Base-by-base conservation (phyloP, 2,329 filamentous ascomycete species). In the Aspergillus clavatus region DNA sequence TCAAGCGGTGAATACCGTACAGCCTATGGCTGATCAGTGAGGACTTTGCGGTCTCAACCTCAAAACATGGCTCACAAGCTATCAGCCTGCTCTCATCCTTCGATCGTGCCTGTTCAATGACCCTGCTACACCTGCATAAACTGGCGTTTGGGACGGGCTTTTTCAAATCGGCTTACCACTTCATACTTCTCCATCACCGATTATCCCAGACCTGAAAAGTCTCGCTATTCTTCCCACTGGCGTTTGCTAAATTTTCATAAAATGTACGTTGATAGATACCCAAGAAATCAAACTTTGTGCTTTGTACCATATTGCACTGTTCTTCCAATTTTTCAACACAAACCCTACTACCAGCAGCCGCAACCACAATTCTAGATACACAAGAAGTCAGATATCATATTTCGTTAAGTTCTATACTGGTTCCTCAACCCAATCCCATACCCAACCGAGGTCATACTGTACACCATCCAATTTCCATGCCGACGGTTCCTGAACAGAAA, bases 1-100 rank as follows among this genome's bases (percentile, higher is more conserved):
- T 72, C 24, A 71, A 72, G 51, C 62, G 67, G 48, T 70, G 35
- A 22, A 35, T 28, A 4, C 33, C n/a, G n/a, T n/a, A n/a, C n/a
- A n/a, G n/a, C n/a, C n/a, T n/a, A n/a, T n/a, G n/a, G n/a, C n/a
- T n/a, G n/a, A n/a, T n/a, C n/a, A n/a, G n/a, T n/a, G n/a, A n/a
- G n/a, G n/a, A n/a, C n/a, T n/a, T n/a, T n/a, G n/a, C n/a, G n/a
- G n/a, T n/a, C n/a, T n/a, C n/a, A n/a, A n/a, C n/a, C n/a, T n/a
- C n/a, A n/a, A n/a, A n/a, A n/a, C n/a, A n/a, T n/a, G n/a, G n/a
- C n/a, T n/a, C n/a, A n/a, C n/a, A n/a, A n/a, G n/a, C 23, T 5
- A 4, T 4, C 23, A 24, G 8, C 26, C 24, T 14, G 27, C n/a
- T 35, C 3, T 11, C 24, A 12, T 16, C 28, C 29, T 48, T 31